A percentile compares a stretch with the other conserved stretches of the same genome.
These are phyloP conservation scores for Starmerella floris DNA, from an alignment of 805 yeast species.

Conservation along the genomic window DNA sequence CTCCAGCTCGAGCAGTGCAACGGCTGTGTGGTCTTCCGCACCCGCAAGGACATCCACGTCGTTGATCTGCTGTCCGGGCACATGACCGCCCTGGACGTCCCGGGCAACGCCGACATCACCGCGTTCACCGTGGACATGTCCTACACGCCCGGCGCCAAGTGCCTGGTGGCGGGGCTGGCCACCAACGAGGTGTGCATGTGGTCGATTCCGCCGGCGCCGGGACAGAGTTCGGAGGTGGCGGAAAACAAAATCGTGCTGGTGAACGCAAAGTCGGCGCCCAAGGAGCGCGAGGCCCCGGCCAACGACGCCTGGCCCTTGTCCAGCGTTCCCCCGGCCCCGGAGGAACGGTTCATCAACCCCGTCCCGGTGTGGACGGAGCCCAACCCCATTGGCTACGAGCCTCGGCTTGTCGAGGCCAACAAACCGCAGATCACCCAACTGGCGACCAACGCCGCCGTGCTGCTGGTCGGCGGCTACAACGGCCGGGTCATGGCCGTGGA, in stretches of 20 bases:
- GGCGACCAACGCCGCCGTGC: constrained; percentile 24
- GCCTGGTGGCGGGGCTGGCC: constrained; percentile 8
- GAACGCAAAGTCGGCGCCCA: background rate
- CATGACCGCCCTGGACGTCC: background rate
- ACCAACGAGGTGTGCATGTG: constrained; percentile 9
- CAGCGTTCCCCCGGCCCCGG: background rate
- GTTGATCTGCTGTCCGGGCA: constrained; percentile 5
- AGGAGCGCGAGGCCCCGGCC: background rate
- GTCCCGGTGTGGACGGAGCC: constrained; percentile 8
- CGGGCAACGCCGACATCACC: constrained; percentile 2
- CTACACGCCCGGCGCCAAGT: constrained; percentile 6
- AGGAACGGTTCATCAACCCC: constrained; percentile 2
- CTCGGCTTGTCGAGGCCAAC: constrained; percentile 2
- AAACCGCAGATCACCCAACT: constrained; percentile 21
- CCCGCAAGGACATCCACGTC: background rate
- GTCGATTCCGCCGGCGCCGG: constrained; percentile 6
- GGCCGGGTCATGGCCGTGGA: constrained; percentile 24
- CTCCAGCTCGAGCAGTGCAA: constrained; percentile 9
- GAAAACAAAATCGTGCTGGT: background rate
- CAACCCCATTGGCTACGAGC: constrained; percentile 13
- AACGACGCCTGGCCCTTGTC: background rate
- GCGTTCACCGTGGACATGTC: constrained; percentile 15
- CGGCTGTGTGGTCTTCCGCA: constrained; percentile 9
- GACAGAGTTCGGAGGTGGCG: background rate
- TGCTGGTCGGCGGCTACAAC: constrained; percentile 23